Conservation (phyloP, 768 basidiomycete species). For the Naganishia friedmannii region DNA sequence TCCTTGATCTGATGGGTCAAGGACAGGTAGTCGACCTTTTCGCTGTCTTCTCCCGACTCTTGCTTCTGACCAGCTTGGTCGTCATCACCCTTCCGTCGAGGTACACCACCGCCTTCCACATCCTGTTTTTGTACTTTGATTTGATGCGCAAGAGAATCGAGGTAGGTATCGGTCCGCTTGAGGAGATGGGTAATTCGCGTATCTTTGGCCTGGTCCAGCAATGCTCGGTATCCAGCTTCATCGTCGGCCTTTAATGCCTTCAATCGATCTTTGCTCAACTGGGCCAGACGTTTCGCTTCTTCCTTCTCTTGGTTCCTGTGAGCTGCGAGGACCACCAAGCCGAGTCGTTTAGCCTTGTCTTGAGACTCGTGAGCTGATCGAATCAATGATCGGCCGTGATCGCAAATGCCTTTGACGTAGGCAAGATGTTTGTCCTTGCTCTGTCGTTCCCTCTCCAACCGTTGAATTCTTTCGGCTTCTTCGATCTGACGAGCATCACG, state of each 20-base stretch:
- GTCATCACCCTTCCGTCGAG: constrained; percentile 50
- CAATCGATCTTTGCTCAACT: constrained; percentile 93
- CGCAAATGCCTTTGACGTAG: constrained; percentile 79
- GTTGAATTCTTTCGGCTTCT: constrained; percentile 82
- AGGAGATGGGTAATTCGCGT: constrained; percentile 96
- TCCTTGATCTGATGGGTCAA: constrained; percentile 91
- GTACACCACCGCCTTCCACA: constrained; percentile 47
- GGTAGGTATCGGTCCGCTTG: constrained; percentile 87
- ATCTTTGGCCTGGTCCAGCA: constrained; percentile 98
- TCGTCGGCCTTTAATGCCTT: constrained; percentile 96
- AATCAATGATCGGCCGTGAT: constrained; percentile 72
- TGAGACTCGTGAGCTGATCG: constrained; percentile 67
- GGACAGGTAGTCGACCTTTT: constrained; percentile 91
- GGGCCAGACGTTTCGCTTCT: constrained; percentile 93
- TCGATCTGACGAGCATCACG: constrained; percentile 88
- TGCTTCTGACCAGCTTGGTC: constrained; percentile 65
- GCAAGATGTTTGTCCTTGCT: constrained; percentile 96
- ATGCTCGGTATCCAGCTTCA: constrained; percentile 99
- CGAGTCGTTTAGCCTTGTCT: constrained; percentile 62
- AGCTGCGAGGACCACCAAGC: constrained; percentile 74
- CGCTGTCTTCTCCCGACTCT: constrained; percentile 61
- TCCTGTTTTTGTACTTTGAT: constrained; percentile 89
- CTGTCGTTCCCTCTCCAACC: constrained; percentile 83
- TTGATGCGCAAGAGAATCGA: constrained; percentile 90
- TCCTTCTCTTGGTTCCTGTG: constrained; percentile 92